Conservation (phyloP, 1,284 basidiomycete species). For the Coniophora puteana region DNA sequence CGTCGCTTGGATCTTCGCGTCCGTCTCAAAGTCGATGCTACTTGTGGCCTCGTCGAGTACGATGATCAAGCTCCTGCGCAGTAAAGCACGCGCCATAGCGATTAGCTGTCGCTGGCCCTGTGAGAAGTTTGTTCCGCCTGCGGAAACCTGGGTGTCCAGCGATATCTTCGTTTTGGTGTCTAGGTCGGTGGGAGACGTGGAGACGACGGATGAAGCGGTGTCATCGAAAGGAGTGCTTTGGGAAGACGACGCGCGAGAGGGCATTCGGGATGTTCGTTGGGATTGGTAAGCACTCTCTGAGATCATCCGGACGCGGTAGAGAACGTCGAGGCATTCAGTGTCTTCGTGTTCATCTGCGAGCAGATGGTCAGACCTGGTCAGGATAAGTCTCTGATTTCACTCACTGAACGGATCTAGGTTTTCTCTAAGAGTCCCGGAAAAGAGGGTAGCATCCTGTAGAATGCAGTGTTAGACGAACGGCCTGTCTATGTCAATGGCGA, state of each 20-base stretch:
- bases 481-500: not conserved
- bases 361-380: not conserved
- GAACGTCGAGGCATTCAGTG: conserved; percentile 59
- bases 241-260: conserved; percentile 41
- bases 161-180: conserved; percentile 53
- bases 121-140: conserved; percentile 81
- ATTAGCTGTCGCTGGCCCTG: conserved; percentile 84
- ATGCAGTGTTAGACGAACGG: conserved; percentile 13
- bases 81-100: conserved; percentile 74
- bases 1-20: conserved; percentile 75
- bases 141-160: conserved; percentile 71
- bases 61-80: conserved; percentile 73
- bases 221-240: conserved; percentile 41
- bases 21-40: conserved; percentile 74
- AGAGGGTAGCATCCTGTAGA: conserved; percentile 67
- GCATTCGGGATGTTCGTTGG: conserved; percentile 40
- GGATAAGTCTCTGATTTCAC: conserved; percentile 8
- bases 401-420: conserved; percentile 79
- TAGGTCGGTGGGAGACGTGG: conserved; percentile 39
- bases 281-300: conserved; percentile 38
- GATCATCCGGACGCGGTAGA: conserved; percentile 42
- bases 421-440: conserved; percentile 83
- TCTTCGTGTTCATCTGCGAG: conserved; percentile 68
- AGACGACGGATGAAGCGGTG: conserved; percentile 33
- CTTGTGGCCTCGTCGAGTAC: conserved; percentile 84